Conservation (phyloP, 441 rosid genomes). For the Biscutella laevigata region DNA sequence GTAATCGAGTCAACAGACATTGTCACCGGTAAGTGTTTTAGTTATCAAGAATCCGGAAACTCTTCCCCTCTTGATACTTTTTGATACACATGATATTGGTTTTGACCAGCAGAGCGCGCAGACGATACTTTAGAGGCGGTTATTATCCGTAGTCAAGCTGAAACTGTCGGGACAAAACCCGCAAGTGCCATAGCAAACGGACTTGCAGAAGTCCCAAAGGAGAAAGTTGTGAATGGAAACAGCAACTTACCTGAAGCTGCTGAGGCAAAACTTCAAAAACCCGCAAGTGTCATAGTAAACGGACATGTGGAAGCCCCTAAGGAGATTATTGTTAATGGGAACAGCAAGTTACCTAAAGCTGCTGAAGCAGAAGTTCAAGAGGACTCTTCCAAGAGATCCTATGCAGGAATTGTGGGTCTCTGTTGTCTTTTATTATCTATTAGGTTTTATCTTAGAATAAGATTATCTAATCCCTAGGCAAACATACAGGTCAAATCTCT, state of each 20-base stretch:
- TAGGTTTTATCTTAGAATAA: not conserved
- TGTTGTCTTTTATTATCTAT: not conserved
- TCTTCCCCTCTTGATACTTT: not conserved
- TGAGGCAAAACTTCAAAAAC: too few relatives aligned
- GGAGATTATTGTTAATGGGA: conserved; percentile 15
- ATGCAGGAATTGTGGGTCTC: conserved; percentile 42
- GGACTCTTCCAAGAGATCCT: conserved; percentile 40
- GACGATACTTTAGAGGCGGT: not conserved
- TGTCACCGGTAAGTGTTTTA: conserved; percentile 22
- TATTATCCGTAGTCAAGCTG: conserved; percentile 9
- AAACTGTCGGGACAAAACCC: conserved; percentile 9
- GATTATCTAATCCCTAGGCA: conserved; percentile 1
- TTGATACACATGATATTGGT: not conserved
- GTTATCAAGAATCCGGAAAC: not conserved
- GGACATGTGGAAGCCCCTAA: conserved; percentile 17
- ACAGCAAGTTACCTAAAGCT: conserved; percentile 16
- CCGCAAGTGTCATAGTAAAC: conserved; percentile 14
- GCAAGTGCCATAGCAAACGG: not conserved
- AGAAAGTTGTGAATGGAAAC: too few relatives aligned
- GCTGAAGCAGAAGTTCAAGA: conserved; percentile 25
- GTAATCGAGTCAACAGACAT: conserved; percentile 18
- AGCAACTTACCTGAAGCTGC: too few relatives aligned
- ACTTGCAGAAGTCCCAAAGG: too few relatives aligned
- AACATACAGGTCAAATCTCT: conserved; percentile 30
- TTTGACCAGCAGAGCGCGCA: conserved; percentile 3